These are phyloP conservation scores for Aspergillus texensis DNA, from an alignment of 2,329 filamentous ascomycete genomes.

Conservation along the genomic window DNA sequence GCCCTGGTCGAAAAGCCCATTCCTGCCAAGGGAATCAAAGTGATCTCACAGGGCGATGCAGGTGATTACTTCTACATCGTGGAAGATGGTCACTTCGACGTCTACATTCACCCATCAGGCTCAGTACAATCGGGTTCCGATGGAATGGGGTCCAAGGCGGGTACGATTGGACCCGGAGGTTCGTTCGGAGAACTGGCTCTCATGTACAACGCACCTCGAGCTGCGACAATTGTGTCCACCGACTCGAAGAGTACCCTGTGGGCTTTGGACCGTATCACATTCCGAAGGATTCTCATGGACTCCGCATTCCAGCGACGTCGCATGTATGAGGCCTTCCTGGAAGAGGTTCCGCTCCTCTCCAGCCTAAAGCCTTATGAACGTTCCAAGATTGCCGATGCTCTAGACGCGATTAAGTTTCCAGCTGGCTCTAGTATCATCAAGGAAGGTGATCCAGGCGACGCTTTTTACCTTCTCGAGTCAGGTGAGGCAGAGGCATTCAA, in stretches of 20 bases:
- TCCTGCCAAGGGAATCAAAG: constrained; percentile 84
- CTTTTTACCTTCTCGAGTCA: constrained; percentile 87
- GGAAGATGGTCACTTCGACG: constrained; percentile 85
- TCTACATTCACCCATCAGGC: constrained; percentile 82
- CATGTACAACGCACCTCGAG: constrained; percentile 98
- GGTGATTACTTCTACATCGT: constrained; percentile 99
- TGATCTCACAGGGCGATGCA: constrained; percentile 92
- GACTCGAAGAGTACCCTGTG: constrained; percentile 80
- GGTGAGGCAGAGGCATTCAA: constrained; percentile 89
- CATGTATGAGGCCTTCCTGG: constrained; percentile 96
- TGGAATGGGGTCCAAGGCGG: constrained; percentile 81
- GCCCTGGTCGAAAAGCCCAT: constrained; percentile 94
- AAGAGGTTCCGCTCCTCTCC: constrained; percentile 84
- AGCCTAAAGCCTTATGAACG: constrained; percentile 89
- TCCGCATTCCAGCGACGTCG: constrained; percentile 92
- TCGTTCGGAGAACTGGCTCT: constrained; percentile 96
- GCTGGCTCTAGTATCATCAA: constrained; percentile 81
- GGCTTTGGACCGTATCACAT: constrained; percentile 93
- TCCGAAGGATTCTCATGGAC: constrained; percentile 97
- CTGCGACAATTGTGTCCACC: constrained; percentile 86
- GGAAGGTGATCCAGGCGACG: constrained; percentile 87
- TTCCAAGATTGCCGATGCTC: constrained; percentile 93
- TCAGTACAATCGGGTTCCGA: constrained; percentile 76
- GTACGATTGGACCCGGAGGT: constrained; percentile 79
- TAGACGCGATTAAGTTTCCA: constrained; percentile 86